These are phyloP conservation scores for Meripilus lineatus DNA, from an alignment of 1,284 basidiomycete genomes.

Conservation along the genomic window DNA sequence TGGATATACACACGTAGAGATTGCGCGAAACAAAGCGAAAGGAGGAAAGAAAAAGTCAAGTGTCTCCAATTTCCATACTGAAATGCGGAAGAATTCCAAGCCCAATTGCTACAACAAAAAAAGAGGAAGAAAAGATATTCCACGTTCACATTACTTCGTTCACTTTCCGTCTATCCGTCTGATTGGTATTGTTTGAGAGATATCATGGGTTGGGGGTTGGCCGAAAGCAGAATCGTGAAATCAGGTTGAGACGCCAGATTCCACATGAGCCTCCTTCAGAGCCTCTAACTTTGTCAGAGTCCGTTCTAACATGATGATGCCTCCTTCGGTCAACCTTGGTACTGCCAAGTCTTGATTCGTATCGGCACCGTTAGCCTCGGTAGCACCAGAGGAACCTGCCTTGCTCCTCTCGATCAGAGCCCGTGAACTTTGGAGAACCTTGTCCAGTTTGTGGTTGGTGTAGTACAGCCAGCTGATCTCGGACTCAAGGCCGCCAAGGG, in stretches of 20 bases:
- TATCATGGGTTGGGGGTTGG: background rate
- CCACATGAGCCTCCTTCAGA: conserved; percentile 21
- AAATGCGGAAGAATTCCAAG: no score
- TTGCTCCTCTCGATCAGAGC: conserved; percentile 68
- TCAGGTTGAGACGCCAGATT: no score
- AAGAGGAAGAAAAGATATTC: background rate
- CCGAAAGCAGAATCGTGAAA: background rate
- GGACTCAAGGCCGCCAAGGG: conserved; percentile 63
- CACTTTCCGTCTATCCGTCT: background rate
- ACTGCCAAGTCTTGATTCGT: conserved; percentile 75
- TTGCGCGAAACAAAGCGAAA: no score
- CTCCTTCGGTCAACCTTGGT: conserved; percentile 74
- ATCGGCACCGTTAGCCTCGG: conserved; percentile 37
- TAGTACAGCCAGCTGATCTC: conserved; percentile 80
- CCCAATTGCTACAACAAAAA: background rate
- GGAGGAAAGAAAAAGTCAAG: no score
- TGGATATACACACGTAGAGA: no score
- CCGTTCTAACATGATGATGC: conserved; percentile 75
- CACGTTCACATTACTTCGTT: background rate
- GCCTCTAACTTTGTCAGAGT: conserved; percentile 44
- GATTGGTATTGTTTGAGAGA: background rate
- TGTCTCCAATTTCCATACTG: no score
- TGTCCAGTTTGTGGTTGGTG: conserved; percentile 56
- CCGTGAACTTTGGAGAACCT: conserved; percentile 63
- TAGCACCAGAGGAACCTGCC: conserved; percentile 26